These are phyloP conservation scores for Melaleuca quinquenervia DNA, from an alignment of 345 rosid species.

Conservation along the genomic window DNA sequence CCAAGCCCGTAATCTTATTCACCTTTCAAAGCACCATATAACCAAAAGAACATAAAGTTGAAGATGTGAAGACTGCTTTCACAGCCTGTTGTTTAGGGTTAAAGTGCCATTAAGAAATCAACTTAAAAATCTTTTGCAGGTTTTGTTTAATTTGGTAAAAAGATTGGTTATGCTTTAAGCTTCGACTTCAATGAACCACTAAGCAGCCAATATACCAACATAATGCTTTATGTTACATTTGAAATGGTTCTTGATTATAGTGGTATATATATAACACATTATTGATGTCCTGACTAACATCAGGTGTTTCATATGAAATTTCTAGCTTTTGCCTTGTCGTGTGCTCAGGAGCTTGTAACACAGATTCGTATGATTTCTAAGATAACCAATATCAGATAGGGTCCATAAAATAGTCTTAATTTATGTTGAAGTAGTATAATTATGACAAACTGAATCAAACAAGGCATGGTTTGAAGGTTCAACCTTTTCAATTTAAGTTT, in stretches of 20 bases:
- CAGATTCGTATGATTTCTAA: background rate
- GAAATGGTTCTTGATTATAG: background rate
- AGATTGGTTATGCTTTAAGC: background rate
- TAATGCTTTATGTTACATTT: background rate
- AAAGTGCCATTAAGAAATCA: background rate
- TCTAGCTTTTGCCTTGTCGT: background rate
- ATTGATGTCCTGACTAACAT: background rate
- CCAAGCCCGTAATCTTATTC: background rate
- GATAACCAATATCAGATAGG: background rate
- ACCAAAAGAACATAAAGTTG: background rate
- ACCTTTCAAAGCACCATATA: background rate
- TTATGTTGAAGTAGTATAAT: background rate
- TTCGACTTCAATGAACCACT: background rate
- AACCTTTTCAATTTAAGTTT: background rate
- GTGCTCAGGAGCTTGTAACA: background rate
- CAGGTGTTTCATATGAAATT: background rate
- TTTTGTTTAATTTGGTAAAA: background rate
- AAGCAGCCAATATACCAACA: no score
- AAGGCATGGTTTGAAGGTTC: background rate
- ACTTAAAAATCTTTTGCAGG: background rate
- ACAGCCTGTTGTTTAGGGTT: background rate
- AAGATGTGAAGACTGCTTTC: background rate
- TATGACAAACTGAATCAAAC: background rate
- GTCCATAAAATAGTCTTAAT: background rate
- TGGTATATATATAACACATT: background rate